phyloP scores from a whole-genome alignment of 2,329 filamentous ascomycete genomes.

The Herpomyces periplanetae region DNA sequence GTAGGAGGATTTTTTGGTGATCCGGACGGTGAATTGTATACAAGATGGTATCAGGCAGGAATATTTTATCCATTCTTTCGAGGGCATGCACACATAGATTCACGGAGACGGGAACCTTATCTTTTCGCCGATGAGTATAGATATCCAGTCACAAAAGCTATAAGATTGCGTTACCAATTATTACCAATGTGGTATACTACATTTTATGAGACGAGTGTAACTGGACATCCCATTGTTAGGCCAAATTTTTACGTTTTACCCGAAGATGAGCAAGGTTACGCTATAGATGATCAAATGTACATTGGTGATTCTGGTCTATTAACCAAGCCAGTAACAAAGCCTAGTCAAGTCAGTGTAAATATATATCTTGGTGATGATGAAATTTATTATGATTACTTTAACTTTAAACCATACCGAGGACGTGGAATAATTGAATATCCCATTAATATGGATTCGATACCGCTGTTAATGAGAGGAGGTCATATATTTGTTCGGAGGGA shows the following conservation, averaged over 20 bases:
- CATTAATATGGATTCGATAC: conserved; percentile 50
- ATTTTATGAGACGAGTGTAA: conserved; percentile 50
- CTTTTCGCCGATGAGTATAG: conserved; percentile 48
- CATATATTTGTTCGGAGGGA: conserved; percentile 74
- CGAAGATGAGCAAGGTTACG: conserved; percentile 45
- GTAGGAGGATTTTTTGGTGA: conserved; percentile 96
- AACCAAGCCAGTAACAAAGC: conserved; percentile 53
- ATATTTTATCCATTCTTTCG: conserved; percentile 97
- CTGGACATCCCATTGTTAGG: conserved; percentile 50
- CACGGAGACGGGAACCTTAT: conserved; percentile 73
- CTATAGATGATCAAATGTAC: conserved; percentile 69
- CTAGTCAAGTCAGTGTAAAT: conserved; percentile 28
- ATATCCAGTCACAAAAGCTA: conserved; percentile 44
- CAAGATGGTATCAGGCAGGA: conserved; percentile 82
- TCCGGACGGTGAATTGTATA: conserved; percentile 57
- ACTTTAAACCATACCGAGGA: conserved; percentile 32
- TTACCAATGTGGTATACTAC: conserved; percentile 87
- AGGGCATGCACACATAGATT: conserved; percentile 80
- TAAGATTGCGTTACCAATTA: conserved; percentile 55
- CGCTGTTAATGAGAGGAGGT: conserved; percentile 63
- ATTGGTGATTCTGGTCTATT: conserved; percentile 54
- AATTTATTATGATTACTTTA: conserved; percentile 81
- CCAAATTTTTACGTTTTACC: conserved; percentile 84
- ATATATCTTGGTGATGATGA: conserved; percentile 65
- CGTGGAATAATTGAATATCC: conserved; percentile 21